Evolutionary conservation across 768 basidiomycete genomes (phyloP), one percentile per base, ranked within the genome.

Genomic region (Hericium coralloides): DNA sequence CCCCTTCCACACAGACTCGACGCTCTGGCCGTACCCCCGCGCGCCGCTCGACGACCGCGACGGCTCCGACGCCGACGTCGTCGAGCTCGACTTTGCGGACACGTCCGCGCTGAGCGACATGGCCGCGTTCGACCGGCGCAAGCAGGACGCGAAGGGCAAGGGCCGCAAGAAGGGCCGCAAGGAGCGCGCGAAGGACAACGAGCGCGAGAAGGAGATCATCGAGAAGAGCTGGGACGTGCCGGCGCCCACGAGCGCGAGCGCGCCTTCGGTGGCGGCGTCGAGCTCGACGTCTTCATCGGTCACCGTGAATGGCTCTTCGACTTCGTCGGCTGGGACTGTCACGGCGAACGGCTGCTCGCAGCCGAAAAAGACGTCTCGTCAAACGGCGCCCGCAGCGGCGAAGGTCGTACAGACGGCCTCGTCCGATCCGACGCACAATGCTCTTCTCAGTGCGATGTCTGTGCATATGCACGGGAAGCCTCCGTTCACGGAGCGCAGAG

Each of bases 1-100:
- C 0, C 84, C 86, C 0, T 88, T 88, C 64, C 78, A 76, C 52
- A 70, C 81, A 0, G 81, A 82, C 58, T 82, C 84, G 8, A 82
- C 85, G 37, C 72, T 88, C 15, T 89, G 86, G 87, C 85, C 87
- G 4, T 85, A 86, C 63, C 78, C 81, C 0, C 80, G 77, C 39
- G 70, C 71, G 4, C 74, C 75, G 12, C 69, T 74, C 49, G 70
- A 75, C 56, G 74, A 75, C 56, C 65, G 64, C n/a, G 79, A 79
- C 5, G 75, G 74, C 49, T 50, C 49, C 14, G 49, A 50, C 26
- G 26, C 26, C 4, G 87, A 86, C 55, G 80, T 90, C 23, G 78
- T 89, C 10, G 88, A 89, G 67, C 80, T 90, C 52, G 85, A 87
- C 66, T 90, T 87, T 63, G 76, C 77, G 5, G 88, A 89, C 55